Percentiles rank a stretch among this genome's conserved stretches.
Evolutionary conservation across 2,329 filamentous ascomycete species (phyloP).

Genomic region (Cordyceps militaris): DNA sequence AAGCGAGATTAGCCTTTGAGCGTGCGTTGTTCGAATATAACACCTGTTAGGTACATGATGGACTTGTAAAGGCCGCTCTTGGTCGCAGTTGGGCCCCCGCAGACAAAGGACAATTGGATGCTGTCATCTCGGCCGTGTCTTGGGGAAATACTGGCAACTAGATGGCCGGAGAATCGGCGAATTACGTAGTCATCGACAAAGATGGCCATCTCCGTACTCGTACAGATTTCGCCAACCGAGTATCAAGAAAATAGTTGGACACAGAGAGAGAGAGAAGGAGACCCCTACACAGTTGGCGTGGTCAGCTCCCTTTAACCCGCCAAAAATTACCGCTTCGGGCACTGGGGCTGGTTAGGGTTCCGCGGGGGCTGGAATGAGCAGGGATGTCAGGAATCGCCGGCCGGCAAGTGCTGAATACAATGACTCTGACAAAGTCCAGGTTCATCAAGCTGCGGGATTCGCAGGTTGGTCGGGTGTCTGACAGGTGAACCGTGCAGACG

Average conservation of each 20-base stretch:
- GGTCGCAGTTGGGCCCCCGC: background rate
- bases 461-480: background rate
- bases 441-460: slow-evolving; percentile 8
- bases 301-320: slow-evolving; percentile 2
- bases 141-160: background rate
- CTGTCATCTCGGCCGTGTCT: too few relatives aligned
- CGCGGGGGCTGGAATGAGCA: background rate
- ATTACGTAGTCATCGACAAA: background rate
- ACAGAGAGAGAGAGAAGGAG: too few relatives aligned
- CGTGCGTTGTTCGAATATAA: too few relatives aligned
- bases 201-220: too few relatives aligned
- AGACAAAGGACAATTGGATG: too few relatives aligned
- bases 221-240: too few relatives aligned
- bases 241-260: too few relatives aligned
- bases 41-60: too few relatives aligned
- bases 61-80: background rate
- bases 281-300: background rate
- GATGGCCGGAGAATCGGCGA: slow-evolving; percentile 9
- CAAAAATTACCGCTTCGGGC: slow-evolving; percentile 13
- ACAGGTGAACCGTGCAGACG: too few relatives aligned
- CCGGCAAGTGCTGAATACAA: background rate
- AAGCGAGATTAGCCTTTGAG: too few relatives aligned
- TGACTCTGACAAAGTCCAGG: too few relatives aligned
- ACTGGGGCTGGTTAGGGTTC: background rate
- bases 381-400: background rate